A percentile compares a stretch with the other conserved stretches of the same genome.
These are phyloP conservation scores for Hordeum marinum DNA, from an alignment of 176 grass and related monocot species.

Conservation along the genomic window DNA sequence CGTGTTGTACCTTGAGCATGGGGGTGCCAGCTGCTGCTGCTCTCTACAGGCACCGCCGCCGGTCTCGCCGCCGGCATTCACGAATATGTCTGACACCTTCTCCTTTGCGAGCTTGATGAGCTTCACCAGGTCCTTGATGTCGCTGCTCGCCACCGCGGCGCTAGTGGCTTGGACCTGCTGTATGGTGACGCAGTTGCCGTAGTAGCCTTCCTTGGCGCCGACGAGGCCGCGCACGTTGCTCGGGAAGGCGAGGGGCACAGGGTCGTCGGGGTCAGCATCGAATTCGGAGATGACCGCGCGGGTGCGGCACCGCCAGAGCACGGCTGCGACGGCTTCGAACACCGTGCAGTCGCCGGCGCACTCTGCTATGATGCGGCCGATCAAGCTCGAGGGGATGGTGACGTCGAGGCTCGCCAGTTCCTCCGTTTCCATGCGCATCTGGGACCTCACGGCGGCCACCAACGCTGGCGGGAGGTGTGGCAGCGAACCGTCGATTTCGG, in stretches of 20 bases:
- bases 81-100: background rate
- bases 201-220: conserved; percentile 4
- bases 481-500: too few species aligned
- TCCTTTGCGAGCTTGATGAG: conserved; percentile 9
- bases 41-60: too few species aligned
- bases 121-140: background rate
- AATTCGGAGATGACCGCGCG: background rate
- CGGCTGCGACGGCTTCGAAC: conserved; percentile 22
- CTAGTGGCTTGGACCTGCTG: background rate
- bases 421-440: too few species aligned
- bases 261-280: background rate
- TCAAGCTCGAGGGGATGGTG: background rate
- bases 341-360: background rate
- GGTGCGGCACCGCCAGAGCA: conserved; percentile 22
- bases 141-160: background rate
- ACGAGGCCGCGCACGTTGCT: conserved; percentile 17
- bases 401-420: background rate
- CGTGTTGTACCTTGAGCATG: background rate
- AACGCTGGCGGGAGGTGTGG: too few species aligned
- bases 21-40: too few species aligned
- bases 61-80: too few species aligned
- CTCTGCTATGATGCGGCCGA: background rate
- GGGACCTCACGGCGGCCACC: background rate
- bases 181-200: conserved; percentile 25
- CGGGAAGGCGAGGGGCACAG: background rate